Base-by-base conservation (phyloP, 1,284 basidiomycete species). In the Cryptococcus maquisensis region DNA sequence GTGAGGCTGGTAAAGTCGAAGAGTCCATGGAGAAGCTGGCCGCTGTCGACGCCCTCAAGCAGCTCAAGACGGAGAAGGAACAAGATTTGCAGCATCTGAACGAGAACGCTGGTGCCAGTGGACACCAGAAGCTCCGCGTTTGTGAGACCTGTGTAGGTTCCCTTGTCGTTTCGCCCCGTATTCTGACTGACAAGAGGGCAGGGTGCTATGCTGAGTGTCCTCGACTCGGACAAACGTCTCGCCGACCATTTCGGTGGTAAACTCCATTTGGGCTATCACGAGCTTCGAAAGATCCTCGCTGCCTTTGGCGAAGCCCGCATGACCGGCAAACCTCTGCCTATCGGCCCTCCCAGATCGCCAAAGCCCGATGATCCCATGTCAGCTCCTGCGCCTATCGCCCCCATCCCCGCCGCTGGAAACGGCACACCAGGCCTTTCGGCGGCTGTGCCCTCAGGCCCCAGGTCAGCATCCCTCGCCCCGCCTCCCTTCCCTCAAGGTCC, bases 241-340 rank as follows among this genome's bases (percentile, higher is more conserved):
- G 96, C 96, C 49, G 96, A 99, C 79, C 96, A 99, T 77, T 99
- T 99, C 79, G 96, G 96, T 78, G 96, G 96, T 67, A 98, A 98
- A 93, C 96, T 98, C 92, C 96, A 98, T 80, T 78, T 98, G 67
- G 96, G 96, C 10, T 99, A 98, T 78, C 90, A 97, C 74, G 93
- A 98, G 77, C 81, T 99, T 61, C 87, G 96, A 53, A 92, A 95
- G 78, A 88, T 96, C 82, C 83, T 98, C 57, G 76, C 80, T 50
- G 88, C 90, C 72, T 95, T 93, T 77, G 85, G 85, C 62, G 89
- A 91, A 72, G 87, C 90, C 55, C 84, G 90, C 52, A 87, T 90
- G 77, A 88, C 89, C 73, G 85, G 87, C 57, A 87, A 88, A 74
- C 52, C 57, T 18, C 39, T 48, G 40, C 55, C 55, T 37, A 46